Base-by-base conservation (phyloP, 129 eudicot species). In the Solidago caesia region DNA sequence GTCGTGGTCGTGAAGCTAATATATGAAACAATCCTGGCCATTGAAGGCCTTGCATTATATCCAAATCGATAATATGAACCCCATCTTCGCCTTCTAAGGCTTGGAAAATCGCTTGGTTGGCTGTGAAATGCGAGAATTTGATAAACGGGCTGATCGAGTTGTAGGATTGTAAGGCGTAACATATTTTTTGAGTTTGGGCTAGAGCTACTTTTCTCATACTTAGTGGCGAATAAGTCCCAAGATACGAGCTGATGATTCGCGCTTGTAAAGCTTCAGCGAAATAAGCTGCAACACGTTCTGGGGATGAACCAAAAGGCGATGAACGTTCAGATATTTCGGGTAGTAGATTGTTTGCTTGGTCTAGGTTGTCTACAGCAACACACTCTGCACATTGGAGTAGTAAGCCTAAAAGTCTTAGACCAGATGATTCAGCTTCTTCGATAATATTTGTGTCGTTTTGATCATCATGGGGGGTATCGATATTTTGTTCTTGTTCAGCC, bases 21-120 rank as follows among this genome's bases (percentile, higher is more conserved):
- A 92, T 92, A 68, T 92, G 93, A 70, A 92, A 92, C 70, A 92
- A 53, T 15, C 96, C 97, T 5, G 96, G 97, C 97, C 96, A 92
- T 64, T 92, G 97, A 33, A 92, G 91, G 13, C 97, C 97, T 80
- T 92, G 97, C 97, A 89, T 92, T 27, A 92, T 85, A 76, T 92
- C 96, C 14, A 92, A 84, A 77, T 92, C 97, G 78, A 92, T 89
- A 68, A 92, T 84, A 57, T 92, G 97, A 27, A 89, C 96, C n/a
- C 81, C 82, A 13, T 92, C 97, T 75, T 86, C 87, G 12, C 84
- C 84, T 75, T 89, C 89, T 14, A 92, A 57, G 4, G 96, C 93
- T 61, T 87, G 89, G 15, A 81, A 88, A 13, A 92, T 92, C 4
- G 97, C 96, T 25, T 92, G 96, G 48, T 89, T 92, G 4, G 97